These are phyloP conservation scores for Leptodontidium sp. DNA, from an alignment of 2,329 filamentous ascomycete species.

Conservation along the genomic window DNA sequence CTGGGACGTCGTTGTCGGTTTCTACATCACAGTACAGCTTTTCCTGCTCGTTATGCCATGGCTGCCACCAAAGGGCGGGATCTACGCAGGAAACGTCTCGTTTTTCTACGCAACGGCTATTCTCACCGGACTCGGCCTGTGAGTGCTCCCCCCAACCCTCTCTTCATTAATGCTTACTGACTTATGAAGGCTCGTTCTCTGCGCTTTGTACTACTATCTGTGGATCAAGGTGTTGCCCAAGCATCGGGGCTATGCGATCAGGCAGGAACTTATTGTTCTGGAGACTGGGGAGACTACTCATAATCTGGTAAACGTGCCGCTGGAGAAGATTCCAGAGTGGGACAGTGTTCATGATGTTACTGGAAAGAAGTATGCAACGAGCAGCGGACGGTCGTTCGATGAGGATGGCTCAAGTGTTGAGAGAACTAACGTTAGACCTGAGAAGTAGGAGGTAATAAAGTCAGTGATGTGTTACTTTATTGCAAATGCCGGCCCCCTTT, in stretches of 20 bases:
- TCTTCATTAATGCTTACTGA: constrained; percentile 6
- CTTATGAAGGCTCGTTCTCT: constrained; percentile 55
- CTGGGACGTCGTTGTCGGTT: constrained; percentile 65
- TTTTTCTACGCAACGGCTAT: constrained; percentile 80
- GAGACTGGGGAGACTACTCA: constrained; percentile 57
- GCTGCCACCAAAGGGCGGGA: constrained; percentile 70
- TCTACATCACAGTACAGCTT: constrained; percentile 66
- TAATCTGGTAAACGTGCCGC: constrained; percentile 61
- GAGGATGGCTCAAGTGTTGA: constrained; percentile 3
- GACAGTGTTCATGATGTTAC: constrained; percentile 63
- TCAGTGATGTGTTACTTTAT: no score
- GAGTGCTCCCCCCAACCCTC: constrained; percentile 48
- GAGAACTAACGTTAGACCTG: neutral
- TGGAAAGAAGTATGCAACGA: constrained; percentile 21
- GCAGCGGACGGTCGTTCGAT: neutral
- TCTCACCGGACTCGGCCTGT: constrained; percentile 70
- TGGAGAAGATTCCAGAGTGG: constrained; percentile 61
- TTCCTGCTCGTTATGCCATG: constrained; percentile 75
- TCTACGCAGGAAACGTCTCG: constrained; percentile 68
- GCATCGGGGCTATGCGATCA: constrained; percentile 60
- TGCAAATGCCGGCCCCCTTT: no score
- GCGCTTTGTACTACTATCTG: constrained; percentile 63
- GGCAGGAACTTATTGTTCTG: constrained; percentile 61
- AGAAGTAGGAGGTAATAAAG: neutral
- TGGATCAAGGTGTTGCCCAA: constrained; percentile 66